Conservation (phyloP, 768 basidiomycete species). For the Dioszegia hungarica region DNA sequence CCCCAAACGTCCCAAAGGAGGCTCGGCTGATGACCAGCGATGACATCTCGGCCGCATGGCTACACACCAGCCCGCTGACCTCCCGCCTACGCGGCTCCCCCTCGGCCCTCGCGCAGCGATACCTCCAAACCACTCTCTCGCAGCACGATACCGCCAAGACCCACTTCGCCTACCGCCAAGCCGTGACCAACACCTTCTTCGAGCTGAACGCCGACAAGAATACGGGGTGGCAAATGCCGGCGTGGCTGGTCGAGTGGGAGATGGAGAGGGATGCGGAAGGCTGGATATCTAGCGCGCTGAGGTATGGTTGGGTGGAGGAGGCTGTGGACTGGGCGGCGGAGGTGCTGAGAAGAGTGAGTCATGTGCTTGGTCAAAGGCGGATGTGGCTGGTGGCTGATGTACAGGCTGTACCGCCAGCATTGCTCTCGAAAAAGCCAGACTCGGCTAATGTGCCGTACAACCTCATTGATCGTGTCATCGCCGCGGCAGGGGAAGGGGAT, state of each 20-base stretch:
- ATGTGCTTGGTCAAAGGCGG: neutral
- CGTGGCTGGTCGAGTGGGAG: slow-evolving; percentile 74
- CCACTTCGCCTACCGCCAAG: slow-evolving; percentile 71
- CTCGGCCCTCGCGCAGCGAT: slow-evolving; percentile 78
- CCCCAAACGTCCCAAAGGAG: neutral
- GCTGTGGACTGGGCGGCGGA: slow-evolving; percentile 70
- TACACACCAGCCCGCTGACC: slow-evolving; percentile 52
- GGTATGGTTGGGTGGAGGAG: slow-evolving; percentile 71
- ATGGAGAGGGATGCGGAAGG: slow-evolving; percentile 57
- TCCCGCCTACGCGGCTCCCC: slow-evolving; percentile 78
- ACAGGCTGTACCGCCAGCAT: slow-evolving; percentile 34
- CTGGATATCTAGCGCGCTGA: slow-evolving; percentile 70
- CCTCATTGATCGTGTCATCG: slow-evolving; percentile 34
- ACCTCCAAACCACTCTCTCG: slow-evolving; percentile 72
- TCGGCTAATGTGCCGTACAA: slow-evolving; percentile 27
- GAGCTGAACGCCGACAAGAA: slow-evolving; percentile 55
- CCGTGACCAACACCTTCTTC: slow-evolving; percentile 70
- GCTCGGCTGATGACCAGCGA: neutral
- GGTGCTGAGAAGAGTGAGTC: slow-evolving; percentile 66
- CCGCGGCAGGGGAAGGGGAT: slow-evolving; percentile 27
- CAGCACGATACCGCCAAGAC: slow-evolving; percentile 69
- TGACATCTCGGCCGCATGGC: slow-evolving; percentile 60
- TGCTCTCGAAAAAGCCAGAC: slow-evolving; percentile 20
- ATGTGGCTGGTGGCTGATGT: neutral
- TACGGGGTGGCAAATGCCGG: slow-evolving; percentile 56